Conservation (phyloP, 2,329 filamentous ascomycete species). For the Cladosporium sp. region DNA sequence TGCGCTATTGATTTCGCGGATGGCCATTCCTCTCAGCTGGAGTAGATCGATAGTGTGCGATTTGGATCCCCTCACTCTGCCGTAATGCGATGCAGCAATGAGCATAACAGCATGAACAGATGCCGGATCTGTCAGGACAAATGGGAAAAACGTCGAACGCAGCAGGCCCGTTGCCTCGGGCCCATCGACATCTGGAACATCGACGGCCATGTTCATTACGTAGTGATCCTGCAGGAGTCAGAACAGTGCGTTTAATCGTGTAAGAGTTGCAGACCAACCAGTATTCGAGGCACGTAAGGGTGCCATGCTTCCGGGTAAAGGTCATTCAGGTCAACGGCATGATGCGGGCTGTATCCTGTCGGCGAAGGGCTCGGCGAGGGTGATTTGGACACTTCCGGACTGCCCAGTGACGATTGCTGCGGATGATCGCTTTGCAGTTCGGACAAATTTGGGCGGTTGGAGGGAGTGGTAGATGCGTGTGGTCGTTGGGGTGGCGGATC, state of each 20-base stretch:
- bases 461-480: slow-evolving; percentile 15
- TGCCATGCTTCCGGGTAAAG: slow-evolving; percentile 36
- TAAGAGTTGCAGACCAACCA: no score
- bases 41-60: slow-evolving; percentile 36
- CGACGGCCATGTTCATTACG: slow-evolving; percentile 34
- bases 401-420: not conserved
- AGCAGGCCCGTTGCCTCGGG: slow-evolving; percentile 32
- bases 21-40: slow-evolving; percentile 41
- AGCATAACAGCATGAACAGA: slow-evolving; percentile 40
- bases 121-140: slow-evolving; percentile 38
- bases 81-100: slow-evolving; percentile 39
- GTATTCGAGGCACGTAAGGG: slow-evolving; percentile 30
- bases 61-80: slow-evolving; percentile 26
- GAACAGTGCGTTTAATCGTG: not conserved
- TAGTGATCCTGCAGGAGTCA: slow-evolving; percentile 25
- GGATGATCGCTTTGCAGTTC: not conserved
- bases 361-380: slow-evolving; percentile 21
- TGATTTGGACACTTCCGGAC: slow-evolving; percentile 13
- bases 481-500: slow-evolving; percentile 8
- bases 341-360: slow-evolving; percentile 15
- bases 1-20: slow-evolving; percentile 40
- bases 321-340: slow-evolving; percentile 26
- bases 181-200: slow-evolving; percentile 40
- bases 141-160: slow-evolving; percentile 37
- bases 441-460: slow-evolving; percentile 5